Evolutionary conservation across 2,329 filamentous ascomycete genomes (phyloP), one percentile per base, ranked within the genome.

Genomic region (Fusarium sp.): DNA sequence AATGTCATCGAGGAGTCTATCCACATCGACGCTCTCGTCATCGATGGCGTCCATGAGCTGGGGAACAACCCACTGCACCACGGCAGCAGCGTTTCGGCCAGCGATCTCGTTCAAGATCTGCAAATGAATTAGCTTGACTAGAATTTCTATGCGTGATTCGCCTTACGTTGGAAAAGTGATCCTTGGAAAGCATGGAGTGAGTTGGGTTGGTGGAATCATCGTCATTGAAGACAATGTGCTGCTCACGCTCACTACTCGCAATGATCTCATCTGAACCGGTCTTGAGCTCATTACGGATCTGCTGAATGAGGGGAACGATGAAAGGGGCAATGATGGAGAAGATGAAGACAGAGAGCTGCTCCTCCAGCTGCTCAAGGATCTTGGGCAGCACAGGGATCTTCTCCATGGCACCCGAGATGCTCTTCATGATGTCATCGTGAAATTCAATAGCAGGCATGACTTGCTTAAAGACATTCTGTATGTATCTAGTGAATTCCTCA

Each of bases 101-200:
- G 93, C 94, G 41, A 94, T 87, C 76, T 97, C 94, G 76, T 97
- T 97, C 61, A 97, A 85, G 31, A 94, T 83, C 83, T 87, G 61
- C 5, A 20, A 6, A 4, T 9, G 13, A 25, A 59, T 70, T 23
- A 60, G 50, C 41, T 7, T 27, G 11, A 11, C 3, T 11, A n/a
- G 9, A 21, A 2, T 37, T 21, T 35, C 9, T 37, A 18, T 25
- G 20, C 7, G 18, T 10, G 13, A 13, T 39, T 21, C 7, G 21
- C 72, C 84, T 79, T 77, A 91, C 84, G 75, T 96, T 96, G 67
- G 91, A 92, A 78, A 97, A 97, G 80, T 97, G 94, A 74, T 97
- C 94, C 82, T 97, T 97, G 60, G 93, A 94, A 51, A 97, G 83
- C 94, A 97, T 97, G 20, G 93, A 96, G 81, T 97, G 94, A 3